phyloP scores from a whole-genome alignment of 768 basidiomycete genomes.

The Clitopilus passeckerianus region DNA sequence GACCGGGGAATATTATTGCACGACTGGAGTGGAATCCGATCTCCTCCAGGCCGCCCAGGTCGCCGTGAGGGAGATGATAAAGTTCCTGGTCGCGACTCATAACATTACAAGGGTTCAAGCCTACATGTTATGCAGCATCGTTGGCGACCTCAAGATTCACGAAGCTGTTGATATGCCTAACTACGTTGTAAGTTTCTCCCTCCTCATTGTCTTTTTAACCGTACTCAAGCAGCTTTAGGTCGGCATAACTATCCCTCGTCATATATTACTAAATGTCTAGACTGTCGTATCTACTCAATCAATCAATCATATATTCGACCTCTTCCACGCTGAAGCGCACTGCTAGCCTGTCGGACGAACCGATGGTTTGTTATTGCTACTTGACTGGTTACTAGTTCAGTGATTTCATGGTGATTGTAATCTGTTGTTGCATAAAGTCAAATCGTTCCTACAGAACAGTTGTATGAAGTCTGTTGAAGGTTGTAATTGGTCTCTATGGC shows the following conservation, averaged over 20 bases:
- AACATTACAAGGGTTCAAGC: conserved; percentile 42
- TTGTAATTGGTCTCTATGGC: too few relatives aligned
- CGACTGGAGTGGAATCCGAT: conserved; percentile 54
- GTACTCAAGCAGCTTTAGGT: background rate
- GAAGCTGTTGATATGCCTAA: conserved; percentile 71
- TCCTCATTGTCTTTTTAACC: background rate
- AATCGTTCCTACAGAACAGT: too few relatives aligned
- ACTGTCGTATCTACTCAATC: background rate
- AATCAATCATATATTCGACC: background rate
- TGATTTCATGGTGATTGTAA: too few relatives aligned
- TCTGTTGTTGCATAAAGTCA: too few relatives aligned
- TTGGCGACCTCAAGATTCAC: conserved; percentile 53
- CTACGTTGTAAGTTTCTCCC: conserved; percentile 40
- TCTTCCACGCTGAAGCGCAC: too few relatives aligned
- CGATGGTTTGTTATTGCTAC: too few relatives aligned
- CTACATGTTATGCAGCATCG: conserved; percentile 60
- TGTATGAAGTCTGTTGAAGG: too few relatives aligned
- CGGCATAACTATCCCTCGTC: background rate
- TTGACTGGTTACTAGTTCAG: too few relatives aligned
- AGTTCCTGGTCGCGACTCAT: conserved; percentile 37
- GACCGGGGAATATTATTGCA: conserved; percentile 46
- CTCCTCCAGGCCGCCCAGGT: conserved; percentile 49
- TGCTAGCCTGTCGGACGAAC: too few relatives aligned
- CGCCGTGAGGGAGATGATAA: conserved; percentile 56
- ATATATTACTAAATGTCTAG: background rate